Evolutionary conservation across 768 basidiomycete genomes (phyloP).

Genomic region (Xerocomellus chrysenteron): DNA sequence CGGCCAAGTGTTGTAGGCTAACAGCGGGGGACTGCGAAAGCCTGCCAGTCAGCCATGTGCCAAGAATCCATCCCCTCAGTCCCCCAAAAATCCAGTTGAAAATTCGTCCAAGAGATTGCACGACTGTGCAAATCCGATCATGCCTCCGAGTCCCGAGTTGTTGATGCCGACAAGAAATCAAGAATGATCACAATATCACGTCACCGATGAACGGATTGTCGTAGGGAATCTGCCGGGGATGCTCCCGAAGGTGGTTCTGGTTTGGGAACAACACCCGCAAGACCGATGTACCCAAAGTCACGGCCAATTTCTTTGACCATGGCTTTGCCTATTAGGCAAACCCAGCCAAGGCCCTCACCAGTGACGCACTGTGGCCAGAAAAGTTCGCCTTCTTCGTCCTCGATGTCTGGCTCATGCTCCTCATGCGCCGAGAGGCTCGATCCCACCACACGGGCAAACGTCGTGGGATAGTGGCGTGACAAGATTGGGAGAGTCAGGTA

Average conservation of each 20-base stretch:
- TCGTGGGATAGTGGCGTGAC: slow-evolving; percentile 70
- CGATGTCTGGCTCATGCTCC: slow-evolving; percentile 78
- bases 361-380: slow-evolving; percentile 77
- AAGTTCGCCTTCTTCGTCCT: slow-evolving; percentile 84
- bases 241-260: slow-evolving; percentile 44
- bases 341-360: slow-evolving; percentile 81
- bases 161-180: slow-evolving; percentile 34
- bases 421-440: slow-evolving; percentile 61
- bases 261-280: slow-evolving; percentile 72
- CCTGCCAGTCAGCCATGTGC: slow-evolving; percentile 15
- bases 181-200: slow-evolving; percentile 3
- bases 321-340: slow-evolving; percentile 83
- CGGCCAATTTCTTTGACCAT: slow-evolving; percentile 84
- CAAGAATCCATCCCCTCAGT: slow-evolving; percentile 17
- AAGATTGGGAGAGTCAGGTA: slow-evolving; percentile 65
- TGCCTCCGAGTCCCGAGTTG: slow-evolving; percentile 18
- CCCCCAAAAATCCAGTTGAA: slow-evolving; percentile 25
- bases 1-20: slow-evolving; percentile 8
- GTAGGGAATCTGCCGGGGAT: slow-evolving; percentile 30
- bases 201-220: slow-evolving; percentile 36
- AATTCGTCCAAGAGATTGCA: slow-evolving; percentile 28
- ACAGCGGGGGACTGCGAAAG: slow-evolving; percentile 9
- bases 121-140: slow-evolving; percentile 25
- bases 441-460: slow-evolving; percentile 71
- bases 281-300: slow-evolving; percentile 68